Conservation (phyloP, 2,329 filamentous ascomycete species). For the Verticillium tricorpus region DNA sequence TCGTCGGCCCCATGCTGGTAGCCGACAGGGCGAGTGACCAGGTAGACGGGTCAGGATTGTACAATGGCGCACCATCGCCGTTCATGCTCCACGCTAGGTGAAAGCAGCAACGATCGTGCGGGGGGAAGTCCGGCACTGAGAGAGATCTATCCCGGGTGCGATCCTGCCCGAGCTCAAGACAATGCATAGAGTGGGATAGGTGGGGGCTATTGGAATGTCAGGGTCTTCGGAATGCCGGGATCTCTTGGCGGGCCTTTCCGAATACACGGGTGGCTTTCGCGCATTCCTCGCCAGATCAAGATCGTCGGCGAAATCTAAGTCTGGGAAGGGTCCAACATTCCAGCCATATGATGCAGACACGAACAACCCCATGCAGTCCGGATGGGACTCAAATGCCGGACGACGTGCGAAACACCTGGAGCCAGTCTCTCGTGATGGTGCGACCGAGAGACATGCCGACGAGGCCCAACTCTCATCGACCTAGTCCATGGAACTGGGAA, state of each 20-base stretch:
- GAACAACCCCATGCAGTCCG: background rate
- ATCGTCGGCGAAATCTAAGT: background rate
- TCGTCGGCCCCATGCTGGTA: background rate
- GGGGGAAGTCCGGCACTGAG: background rate
- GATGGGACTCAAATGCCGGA: background rate
- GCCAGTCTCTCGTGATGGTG: background rate
- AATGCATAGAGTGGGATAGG: background rate
- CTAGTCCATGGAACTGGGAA: background rate
- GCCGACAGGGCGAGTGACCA: background rate
- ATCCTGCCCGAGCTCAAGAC: background rate
- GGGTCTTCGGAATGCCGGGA: background rate
- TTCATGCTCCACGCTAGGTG: background rate
- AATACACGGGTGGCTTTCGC: background rate
- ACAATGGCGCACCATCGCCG: background rate
- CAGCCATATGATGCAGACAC: background rate
- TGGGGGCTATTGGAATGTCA: background rate
- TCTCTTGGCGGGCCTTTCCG: background rate
- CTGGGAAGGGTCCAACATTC: background rate
- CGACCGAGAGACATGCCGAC: background rate
- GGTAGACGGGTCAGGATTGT: background rate
- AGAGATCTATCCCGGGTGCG: background rate
- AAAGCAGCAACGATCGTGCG: background rate
- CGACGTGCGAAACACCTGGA: background rate
- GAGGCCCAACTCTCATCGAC: background rate
- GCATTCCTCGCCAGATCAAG: background rate